Conservation (phyloP, 306 rosid genomes). For the Quercus alba region DNA sequence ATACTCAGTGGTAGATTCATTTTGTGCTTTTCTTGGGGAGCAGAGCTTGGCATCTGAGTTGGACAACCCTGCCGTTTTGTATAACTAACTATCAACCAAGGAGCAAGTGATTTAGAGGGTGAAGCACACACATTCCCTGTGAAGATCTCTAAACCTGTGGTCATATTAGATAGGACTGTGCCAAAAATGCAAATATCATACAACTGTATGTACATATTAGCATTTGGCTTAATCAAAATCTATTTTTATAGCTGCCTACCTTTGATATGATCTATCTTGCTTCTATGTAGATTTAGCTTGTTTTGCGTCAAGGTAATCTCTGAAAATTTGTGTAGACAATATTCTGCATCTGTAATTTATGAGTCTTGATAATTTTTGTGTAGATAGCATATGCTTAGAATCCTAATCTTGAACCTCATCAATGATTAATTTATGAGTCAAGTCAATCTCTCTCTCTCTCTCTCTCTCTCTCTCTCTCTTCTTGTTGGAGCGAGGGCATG, state of each 20-base stretch:
- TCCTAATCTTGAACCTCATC: neutral
- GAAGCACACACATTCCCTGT: conserved; percentile 55
- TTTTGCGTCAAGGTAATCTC: too few species aligned
- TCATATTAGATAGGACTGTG: neutral
- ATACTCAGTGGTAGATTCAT: conserved; percentile 68
- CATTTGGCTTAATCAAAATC: neutral
- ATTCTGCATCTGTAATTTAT: neutral
- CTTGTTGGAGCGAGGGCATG: neutral
- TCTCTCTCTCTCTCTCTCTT: too few species aligned
- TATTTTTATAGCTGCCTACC: neutral
- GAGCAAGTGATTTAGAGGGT: conserved; percentile 61
- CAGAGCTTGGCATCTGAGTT: conserved; percentile 69
- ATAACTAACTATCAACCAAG: conserved; percentile 71
- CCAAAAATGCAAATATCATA: neutral
- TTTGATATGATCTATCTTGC: too few species aligned
- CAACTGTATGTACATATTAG: neutral
- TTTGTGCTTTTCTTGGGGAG: conserved; percentile 18
- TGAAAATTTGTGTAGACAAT: too few species aligned
- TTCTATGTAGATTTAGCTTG: too few species aligned
- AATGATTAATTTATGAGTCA: neutral
- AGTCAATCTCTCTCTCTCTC: neutral
- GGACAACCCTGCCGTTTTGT: conserved; percentile 66
- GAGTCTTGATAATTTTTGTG: neutral
- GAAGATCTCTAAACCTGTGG: conserved; percentile 13
- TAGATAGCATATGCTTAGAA: neutral